Evolutionary conservation across 805 yeast genomes (phyloP), one percentile per base, ranked within the genome.

Genomic region (Lachancea sp.): DNA sequence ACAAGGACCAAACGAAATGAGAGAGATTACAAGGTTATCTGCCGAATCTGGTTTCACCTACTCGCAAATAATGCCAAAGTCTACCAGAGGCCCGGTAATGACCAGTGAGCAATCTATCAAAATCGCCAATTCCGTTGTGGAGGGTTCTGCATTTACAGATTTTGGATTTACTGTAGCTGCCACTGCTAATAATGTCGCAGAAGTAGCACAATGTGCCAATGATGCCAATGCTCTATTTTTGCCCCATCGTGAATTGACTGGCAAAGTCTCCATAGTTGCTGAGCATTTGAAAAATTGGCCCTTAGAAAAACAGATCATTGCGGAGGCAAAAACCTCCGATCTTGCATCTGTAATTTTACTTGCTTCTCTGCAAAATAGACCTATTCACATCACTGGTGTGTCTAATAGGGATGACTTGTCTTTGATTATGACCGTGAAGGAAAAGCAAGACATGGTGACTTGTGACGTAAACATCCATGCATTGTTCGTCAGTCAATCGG

Each of bases 301-400:
- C 39, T 70, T 72, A 38, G 65, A 65, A 54, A 88, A 87, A 68
- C 90, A 92, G 45, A 82, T 90, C 45, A 74, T 89, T 48, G 87
- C 96, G 30, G 97, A 90, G 65, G 96, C 97, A 36, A 80, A 77
- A 61, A 80, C 90, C 19, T 84, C 96, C 29, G 90, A 87, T 56
- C 71, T 90, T 56, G 97, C 97, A n/a, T 84, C 96, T 3, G 82
- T 89, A 33, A 69, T 90, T 60, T 74, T 90, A 56, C 71, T 90
- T 65, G 95, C 97, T 32, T 83, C 96, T 20, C 74, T 90, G 59
- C 88, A 85, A 71, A 75, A 70, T 66, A 77, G 95, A 56, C 70
- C 87, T 29, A 82, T 90, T 49, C 97, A 90, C 64, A 80, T 90
- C 53, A 85, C 95, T 41, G 88, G 84, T 50, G 92, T 90, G 38